Conservation (phyloP, 305 asterid genomes). For the Rubia tinctorum region DNA sequence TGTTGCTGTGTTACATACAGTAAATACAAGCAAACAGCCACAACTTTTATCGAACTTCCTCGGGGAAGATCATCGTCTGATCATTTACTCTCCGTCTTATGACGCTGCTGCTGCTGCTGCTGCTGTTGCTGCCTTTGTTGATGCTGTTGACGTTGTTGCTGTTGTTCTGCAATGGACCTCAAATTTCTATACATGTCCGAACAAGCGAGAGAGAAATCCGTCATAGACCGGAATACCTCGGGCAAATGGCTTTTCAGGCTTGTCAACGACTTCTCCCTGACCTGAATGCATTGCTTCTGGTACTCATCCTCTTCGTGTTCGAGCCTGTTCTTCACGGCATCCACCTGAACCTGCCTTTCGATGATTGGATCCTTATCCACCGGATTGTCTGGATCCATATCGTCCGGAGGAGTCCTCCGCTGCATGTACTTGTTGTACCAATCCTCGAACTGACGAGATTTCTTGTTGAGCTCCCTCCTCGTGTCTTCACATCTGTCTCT, state of each 20-base stretch:
- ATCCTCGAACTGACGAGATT: slow-evolving; percentile 61
- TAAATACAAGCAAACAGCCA: neutral
- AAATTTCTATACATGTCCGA: slow-evolving; percentile 75
- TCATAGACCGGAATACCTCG: slow-evolving; percentile 62
- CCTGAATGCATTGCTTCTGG: slow-evolving; percentile 73
- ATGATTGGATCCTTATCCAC: slow-evolving; percentile 40
- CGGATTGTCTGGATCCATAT: slow-evolving; percentile 56
- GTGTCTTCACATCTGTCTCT: slow-evolving; percentile 65
- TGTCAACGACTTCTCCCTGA: slow-evolving; percentile 76
- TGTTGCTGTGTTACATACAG: neutral
- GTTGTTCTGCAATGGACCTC: slow-evolving; percentile 40
- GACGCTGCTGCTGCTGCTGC: slow-evolving; percentile 18
- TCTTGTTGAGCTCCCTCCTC: slow-evolving; percentile 59
- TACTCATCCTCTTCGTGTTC: slow-evolving; percentile 71
- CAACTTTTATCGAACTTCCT: neutral
- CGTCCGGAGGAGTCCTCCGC: slow-evolving; percentile 60
- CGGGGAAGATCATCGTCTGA: neutral
- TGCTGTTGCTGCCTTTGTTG: slow-evolving; percentile 3
- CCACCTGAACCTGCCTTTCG: slow-evolving; percentile 58
- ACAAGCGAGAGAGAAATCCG: slow-evolving; percentile 78
- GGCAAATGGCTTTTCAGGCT: slow-evolving; percentile 79
- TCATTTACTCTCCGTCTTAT: slow-evolving; percentile 33
- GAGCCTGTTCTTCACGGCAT: slow-evolving; percentile 49
- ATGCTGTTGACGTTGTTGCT: slow-evolving; percentile 10
- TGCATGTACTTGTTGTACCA: slow-evolving; percentile 76